These are phyloP conservation scores for Arachis monticola DNA, from an alignment of 331 rosid genomes.

Conservation along the genomic window DNA sequence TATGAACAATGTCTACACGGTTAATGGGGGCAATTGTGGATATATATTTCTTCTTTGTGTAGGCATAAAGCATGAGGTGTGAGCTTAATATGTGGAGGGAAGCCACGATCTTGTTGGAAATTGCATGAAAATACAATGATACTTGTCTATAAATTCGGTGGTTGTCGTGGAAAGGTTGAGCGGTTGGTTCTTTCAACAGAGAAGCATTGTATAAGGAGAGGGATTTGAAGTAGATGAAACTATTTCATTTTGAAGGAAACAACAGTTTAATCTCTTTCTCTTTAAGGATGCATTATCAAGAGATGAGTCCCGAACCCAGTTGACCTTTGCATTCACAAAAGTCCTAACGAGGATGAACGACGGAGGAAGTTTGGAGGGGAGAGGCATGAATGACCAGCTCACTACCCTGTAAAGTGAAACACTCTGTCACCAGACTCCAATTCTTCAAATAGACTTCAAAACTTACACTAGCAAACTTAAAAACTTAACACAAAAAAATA, in stretches of 20 bases:
- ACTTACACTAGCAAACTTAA: slow-evolving; percentile 12
- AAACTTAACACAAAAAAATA: not conserved
- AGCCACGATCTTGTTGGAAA: slow-evolving; percentile 63
- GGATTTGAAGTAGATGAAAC: slow-evolving; percentile 57
- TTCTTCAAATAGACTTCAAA: slow-evolving; percentile 4
- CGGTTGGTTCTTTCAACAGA: slow-evolving; percentile 51
- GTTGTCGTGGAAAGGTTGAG: slow-evolving; percentile 61
- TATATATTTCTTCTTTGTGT: slow-evolving; percentile 63
- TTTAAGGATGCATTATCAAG: slow-evolving; percentile 66
- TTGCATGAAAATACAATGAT: slow-evolving; percentile 57
- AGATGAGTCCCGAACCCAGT: slow-evolving; percentile 84
- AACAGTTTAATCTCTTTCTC: slow-evolving; percentile 69
- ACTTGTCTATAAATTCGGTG: slow-evolving; percentile 53
- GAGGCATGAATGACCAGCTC: slow-evolving; percentile 49
- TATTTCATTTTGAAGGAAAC: slow-evolving; percentile 66
- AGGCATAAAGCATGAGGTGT: slow-evolving; percentile 59
- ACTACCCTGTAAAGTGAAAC: slow-evolving; percentile 49
- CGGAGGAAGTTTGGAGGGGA: slow-evolving; percentile 46
- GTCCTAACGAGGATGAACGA: slow-evolving; percentile 49
- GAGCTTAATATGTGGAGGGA: slow-evolving; percentile 61
- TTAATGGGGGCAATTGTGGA: slow-evolving; percentile 50
- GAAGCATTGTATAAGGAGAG: slow-evolving; percentile 68
- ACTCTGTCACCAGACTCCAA: slow-evolving; percentile 36
- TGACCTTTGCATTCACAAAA: slow-evolving; percentile 67
- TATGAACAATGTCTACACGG: slow-evolving; percentile 54